phyloP scores from a whole-genome alignment of 2,329 filamentous ascomycete genomes.

The Pestalotiopsis sp. region DNA sequence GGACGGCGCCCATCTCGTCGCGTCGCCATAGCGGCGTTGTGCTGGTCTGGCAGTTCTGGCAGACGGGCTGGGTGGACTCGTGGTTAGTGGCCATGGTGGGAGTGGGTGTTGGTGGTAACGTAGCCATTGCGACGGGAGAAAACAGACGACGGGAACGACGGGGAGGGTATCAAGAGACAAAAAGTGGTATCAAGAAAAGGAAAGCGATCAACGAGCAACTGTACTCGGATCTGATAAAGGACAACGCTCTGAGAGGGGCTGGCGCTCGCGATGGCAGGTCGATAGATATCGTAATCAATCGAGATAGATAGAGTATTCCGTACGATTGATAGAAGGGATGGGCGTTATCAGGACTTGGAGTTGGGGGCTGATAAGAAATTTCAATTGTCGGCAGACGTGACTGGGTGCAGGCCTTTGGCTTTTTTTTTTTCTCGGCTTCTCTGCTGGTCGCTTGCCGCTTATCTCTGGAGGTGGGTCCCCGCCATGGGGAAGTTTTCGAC shows the following conservation, averaged over 20 bases:
- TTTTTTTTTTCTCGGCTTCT: not conserved
- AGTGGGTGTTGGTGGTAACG: constrained; percentile 39
- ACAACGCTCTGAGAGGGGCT: not conserved
- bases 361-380: constrained; percentile 12
- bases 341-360: constrained; percentile 8
- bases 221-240: constrained; percentile 5
- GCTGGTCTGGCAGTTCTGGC: constrained; percentile 93
- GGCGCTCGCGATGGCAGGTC: not conserved
- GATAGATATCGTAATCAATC: not conserved
- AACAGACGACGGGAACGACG: not conserved
- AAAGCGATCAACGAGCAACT: not conserved
- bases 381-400: constrained; percentile 7
- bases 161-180: constrained; percentile 1
- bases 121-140: constrained; percentile 28
- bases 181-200: not conserved
- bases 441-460: constrained; percentile 1
- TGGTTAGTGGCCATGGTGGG: constrained; percentile 54
- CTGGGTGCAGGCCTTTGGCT: not conserved
- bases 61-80: constrained; percentile 81
- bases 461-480: constrained; percentile 5
- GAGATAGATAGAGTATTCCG: not conserved
- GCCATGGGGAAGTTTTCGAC: constrained; percentile 8
- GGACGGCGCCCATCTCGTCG: constrained; percentile 91
- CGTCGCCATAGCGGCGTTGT: constrained; percentile 97
- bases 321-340: constrained; percentile 2